Base-by-base conservation (phyloP, 2,329 filamentous ascomycete genomes). In the Cadophora sp. region DNA sequence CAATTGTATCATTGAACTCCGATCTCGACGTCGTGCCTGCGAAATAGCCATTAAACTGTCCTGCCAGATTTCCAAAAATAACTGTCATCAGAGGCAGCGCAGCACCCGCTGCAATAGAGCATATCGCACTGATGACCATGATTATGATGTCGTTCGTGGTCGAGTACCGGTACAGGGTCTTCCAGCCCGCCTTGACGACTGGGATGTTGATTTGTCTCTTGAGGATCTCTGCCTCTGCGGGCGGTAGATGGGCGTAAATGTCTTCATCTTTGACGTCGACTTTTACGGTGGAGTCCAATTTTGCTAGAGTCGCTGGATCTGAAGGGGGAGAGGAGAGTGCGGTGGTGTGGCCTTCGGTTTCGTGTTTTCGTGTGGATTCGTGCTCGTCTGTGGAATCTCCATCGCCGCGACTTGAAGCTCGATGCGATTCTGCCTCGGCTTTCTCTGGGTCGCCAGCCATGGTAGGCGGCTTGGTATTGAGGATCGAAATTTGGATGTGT, bases 61-160 rank as follows among this genome's bases (percentile, higher is more conserved):
- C 87, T 68, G 93, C 88, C 48, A 97, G 83, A 62, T 89, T 87
- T 69, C 93, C 93, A 75, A 97, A 97, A 40, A 97, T 81, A 67
- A 93, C 85, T 0, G 70, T 82, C 79, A 79, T 78, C 50, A 89
- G 76, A 3, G 89, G 89, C 71, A 90, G 75, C 11, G 85, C 84
- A 64, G 87, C 87, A 67, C 89, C 89, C 11, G 83, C 87, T 51
- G 81, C 83, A 71, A 89, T 87, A 46, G 87, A 81, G 53, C 84
- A 84, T 43, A 90, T 73, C 14, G 80, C 74, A 68, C 85, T 84
- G 60, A 89, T 75, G 22, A 77, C 71, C 40, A 88, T 81, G 63
- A 89, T 82, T 26, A 86, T 68, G 34, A 83, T 73, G 73, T 89
- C 87, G 65, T 80, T 81, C 27, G 69, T 80, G 0, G 84, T 85